Evolutionary conservation across 2,329 filamentous ascomycete genomes (phyloP).

Genomic region (Stylonectria norvegica): DNA sequence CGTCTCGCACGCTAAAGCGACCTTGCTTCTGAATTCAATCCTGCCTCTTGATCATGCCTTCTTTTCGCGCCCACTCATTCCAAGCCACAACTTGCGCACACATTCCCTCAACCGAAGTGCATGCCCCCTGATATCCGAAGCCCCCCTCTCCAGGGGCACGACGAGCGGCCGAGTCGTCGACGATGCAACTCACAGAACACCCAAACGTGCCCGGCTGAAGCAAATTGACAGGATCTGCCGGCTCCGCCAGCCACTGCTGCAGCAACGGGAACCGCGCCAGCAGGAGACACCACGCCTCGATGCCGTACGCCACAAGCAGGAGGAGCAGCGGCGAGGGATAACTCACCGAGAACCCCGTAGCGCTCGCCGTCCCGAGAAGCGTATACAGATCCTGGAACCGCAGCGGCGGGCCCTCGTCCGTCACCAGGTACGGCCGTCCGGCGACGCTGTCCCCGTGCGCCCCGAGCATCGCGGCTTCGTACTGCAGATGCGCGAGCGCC

Average conservation of each 20-base stretch:
- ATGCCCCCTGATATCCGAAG: constrained; percentile 38
- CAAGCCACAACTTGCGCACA: constrained; percentile 39
- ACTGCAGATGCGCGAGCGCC: constrained; percentile 50
- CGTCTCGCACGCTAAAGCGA: no score
- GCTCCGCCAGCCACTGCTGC: constrained; percentile 29
- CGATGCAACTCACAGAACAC: constrained; percentile 35
- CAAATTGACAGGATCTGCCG: constrained; percentile 32
- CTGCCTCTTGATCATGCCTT: constrained; percentile 1
- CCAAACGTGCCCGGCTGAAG: constrained; percentile 41
- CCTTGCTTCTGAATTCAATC: no score
- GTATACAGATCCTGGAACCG: constrained; percentile 39
- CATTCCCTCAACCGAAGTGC: constrained; percentile 40
- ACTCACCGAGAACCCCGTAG: constrained; percentile 30
- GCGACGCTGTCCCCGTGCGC: constrained; percentile 34
- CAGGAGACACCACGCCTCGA: constrained; percentile 19
- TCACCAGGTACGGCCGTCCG: constrained; percentile 49
- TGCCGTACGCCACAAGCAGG: constrained; percentile 34
- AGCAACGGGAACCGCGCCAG: constrained; percentile 17
- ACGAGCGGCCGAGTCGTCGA: constrained; percentile 37
- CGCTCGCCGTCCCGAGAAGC: constrained; percentile 29
- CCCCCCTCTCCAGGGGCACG: constrained; percentile 38
- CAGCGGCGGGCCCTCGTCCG: constrained; percentile 46
- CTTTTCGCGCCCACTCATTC: constrained; percentile 30
- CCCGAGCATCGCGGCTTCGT: constrained; percentile 48
- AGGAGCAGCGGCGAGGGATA: constrained; percentile 35